Percentiles rank a stretch among this genome's conserved stretches.
phyloP scores from a whole-genome alignment of 2,329 filamentous ascomycete species.

The Fonsecaea pedrosoi region DNA sequence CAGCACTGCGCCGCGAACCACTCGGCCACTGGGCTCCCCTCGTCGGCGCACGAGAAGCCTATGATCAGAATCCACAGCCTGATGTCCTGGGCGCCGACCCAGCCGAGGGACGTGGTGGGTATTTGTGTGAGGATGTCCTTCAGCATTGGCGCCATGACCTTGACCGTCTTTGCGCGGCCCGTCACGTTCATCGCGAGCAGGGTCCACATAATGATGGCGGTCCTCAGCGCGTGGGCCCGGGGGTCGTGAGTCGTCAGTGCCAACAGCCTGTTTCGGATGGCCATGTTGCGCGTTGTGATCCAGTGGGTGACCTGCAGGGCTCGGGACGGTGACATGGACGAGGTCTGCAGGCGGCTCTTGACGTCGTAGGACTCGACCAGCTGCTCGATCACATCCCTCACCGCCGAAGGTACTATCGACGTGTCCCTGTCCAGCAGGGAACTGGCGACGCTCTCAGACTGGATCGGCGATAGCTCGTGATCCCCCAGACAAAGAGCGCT shows the following conservation, averaged over 20 bases:
- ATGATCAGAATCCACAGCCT: conserved; percentile 11
- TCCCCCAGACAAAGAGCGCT: conserved; percentile 1
- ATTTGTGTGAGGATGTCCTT: background rate
- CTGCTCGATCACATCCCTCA: conserved; percentile 8
- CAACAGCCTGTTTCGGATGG: conserved; percentile 23
- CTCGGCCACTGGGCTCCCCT: conserved; percentile 6
- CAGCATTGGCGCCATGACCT: conserved; percentile 19
- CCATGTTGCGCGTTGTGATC: conserved; percentile 28
- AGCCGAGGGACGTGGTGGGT: background rate
- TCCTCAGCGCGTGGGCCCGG: background rate
- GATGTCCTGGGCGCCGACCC: conserved; percentile 5
- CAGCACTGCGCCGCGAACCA: conserved; percentile 13
- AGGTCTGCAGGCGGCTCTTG: conserved; percentile 5
- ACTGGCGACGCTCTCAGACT: background rate
- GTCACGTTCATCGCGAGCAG: conserved; percentile 22
- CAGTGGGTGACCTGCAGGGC: conserved; percentile 23
- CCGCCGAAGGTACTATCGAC: background rate
- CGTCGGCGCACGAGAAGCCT: conserved; percentile 13
- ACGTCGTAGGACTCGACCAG: conserved; percentile 13
- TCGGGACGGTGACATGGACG: conserved; percentile 15
- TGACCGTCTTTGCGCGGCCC: conserved; percentile 19
- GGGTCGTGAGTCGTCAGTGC: conserved; percentile 2
- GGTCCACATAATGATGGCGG: conserved; percentile 23
- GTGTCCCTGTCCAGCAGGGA: background rate
- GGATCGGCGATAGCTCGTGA: background rate